These are phyloP conservation scores for Arthrobotrys sinensis DNA, from an alignment of 2,329 filamentous ascomycete species.

Conservation along the genomic window DNA sequence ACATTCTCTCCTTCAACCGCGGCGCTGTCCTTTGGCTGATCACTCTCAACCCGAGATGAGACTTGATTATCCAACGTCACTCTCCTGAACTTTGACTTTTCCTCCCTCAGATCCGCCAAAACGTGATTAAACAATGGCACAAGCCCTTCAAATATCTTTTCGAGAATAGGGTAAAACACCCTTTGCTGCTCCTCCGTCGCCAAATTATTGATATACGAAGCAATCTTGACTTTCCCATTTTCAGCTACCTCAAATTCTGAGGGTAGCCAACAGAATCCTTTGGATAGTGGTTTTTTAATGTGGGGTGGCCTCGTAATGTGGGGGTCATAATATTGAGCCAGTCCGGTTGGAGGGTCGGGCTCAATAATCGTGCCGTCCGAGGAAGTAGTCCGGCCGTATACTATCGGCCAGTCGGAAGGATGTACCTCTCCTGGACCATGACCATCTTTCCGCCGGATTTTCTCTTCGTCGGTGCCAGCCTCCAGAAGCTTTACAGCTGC, in stretches of 20 bases:
- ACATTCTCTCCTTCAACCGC: neutral
- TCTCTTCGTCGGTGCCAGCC: conserved; percentile 69
- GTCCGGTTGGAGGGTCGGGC: neutral
- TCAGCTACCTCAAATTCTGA: conserved; percentile 23
- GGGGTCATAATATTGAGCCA: conserved; percentile 1
- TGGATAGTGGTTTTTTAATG: neutral
- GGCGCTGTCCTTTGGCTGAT: neutral
- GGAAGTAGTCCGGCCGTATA: conserved; percentile 68
- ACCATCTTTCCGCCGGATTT: conserved; percentile 76
- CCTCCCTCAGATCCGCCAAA: conserved; percentile 23
- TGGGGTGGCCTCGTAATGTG: neutral
- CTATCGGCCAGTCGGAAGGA: conserved; percentile 76
- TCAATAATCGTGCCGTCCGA: conserved; percentile 3
- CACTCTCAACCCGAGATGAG: neutral
- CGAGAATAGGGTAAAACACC: conserved; percentile 31
- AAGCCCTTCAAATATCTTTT: conserved; percentile 26
- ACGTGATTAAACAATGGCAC: conserved; percentile 41
- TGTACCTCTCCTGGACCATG: conserved; percentile 74
- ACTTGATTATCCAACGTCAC: neutral
- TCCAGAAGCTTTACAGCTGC: conserved; percentile 68
- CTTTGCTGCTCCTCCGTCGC: conserved; percentile 12
- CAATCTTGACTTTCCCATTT: conserved; percentile 21
- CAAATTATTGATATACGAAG: conserved; percentile 42
- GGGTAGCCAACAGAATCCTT: conserved; percentile 20
- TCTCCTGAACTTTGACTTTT: neutral